phyloP scores from a whole-genome alignment of 306 rosid genomes.

The Coriaria nepalensis region DNA sequence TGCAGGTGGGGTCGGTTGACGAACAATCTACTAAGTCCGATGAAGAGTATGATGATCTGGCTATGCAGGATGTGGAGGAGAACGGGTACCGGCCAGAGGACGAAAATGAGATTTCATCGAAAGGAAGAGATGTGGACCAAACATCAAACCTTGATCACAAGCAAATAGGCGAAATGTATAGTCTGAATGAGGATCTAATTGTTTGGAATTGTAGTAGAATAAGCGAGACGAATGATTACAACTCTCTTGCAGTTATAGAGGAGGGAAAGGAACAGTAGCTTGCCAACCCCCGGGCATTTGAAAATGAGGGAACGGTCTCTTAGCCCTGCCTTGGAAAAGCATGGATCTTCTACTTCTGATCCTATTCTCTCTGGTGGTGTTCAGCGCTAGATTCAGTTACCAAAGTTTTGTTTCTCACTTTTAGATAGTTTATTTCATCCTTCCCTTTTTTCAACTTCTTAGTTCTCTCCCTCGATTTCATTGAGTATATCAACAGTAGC shows the following conservation, averaged over 20 bases:
- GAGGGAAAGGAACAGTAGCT: constrained; percentile 33
- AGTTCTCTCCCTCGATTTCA: not conserved
- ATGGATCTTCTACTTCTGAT: constrained; percentile 33
- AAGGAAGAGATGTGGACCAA: constrained; percentile 18
- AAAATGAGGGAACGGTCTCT: constrained; percentile 64
- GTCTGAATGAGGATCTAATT: constrained; percentile 39
- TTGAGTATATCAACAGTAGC: no score
- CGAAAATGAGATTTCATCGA: constrained; percentile 31
- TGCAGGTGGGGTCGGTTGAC: constrained; percentile 82
- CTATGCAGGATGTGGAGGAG: constrained; percentile 51
- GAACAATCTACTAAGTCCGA: constrained; percentile 93
- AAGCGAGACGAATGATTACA: constrained; percentile 30
- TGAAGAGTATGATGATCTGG: constrained; percentile 90
- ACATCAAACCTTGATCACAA: constrained; percentile 10
- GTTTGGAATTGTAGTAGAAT: constrained; percentile 43
- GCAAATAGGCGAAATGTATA: constrained; percentile 21
- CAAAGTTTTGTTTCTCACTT: constrained; percentile 3
- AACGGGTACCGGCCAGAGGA: constrained; percentile 47
- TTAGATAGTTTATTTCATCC: no score
- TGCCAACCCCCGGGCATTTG: constrained; percentile 23
- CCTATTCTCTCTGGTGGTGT: constrained; percentile 65
- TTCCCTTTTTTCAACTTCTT: not conserved
- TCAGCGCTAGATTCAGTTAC: constrained; percentile 25
- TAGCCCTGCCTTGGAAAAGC: constrained; percentile 57
- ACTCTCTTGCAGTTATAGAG: constrained; percentile 37